A percentile compares a stretch with the other conserved stretches of the same genome.
These are phyloP conservation scores for Isochrysis galbana DNA, from an alignment of 78 protist genomes.

Conservation along the genomic window DNA sequence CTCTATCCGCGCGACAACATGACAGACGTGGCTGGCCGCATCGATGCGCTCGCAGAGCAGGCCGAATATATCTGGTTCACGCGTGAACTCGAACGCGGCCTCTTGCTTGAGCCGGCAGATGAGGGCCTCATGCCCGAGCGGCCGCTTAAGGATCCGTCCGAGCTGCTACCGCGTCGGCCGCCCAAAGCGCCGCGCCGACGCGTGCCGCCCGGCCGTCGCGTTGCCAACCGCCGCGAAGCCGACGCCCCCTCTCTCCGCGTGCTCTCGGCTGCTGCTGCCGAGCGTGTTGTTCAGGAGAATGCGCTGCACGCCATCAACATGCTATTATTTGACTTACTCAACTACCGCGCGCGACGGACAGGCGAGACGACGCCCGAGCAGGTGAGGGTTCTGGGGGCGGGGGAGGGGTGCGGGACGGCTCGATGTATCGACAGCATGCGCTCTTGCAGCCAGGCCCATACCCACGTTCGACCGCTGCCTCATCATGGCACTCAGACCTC, in stretches of 20 bases:
- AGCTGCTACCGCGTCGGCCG: neutral
- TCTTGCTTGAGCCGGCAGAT: neutral
- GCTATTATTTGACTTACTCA: neutral
- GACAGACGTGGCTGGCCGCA: neutral
- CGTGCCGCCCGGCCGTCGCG: neutral
- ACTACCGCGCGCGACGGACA: neutral
- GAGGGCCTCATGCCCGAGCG: neutral
- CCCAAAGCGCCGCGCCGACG: neutral
- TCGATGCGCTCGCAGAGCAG: neutral
- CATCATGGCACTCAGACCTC: too few relatives aligned
- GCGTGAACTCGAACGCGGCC: neutral
- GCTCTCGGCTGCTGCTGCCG: neutral
- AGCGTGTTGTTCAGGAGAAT: neutral
- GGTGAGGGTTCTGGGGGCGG: neutral
- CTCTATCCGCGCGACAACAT: slow-evolving; percentile 8
- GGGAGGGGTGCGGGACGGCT: neutral
- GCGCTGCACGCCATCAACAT: neutral
- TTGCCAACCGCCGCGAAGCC: neutral
- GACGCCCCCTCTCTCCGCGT: neutral
- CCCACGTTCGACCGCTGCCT: too few relatives aligned
- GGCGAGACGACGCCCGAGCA: neutral
- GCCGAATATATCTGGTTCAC: slow-evolving; percentile 22
- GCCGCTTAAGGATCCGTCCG: neutral
- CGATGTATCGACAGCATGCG: neutral
- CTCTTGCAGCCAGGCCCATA: neutral